Conservation (phyloP, 352 stramenopile genomes). For the Pythium periplocum region DNA sequence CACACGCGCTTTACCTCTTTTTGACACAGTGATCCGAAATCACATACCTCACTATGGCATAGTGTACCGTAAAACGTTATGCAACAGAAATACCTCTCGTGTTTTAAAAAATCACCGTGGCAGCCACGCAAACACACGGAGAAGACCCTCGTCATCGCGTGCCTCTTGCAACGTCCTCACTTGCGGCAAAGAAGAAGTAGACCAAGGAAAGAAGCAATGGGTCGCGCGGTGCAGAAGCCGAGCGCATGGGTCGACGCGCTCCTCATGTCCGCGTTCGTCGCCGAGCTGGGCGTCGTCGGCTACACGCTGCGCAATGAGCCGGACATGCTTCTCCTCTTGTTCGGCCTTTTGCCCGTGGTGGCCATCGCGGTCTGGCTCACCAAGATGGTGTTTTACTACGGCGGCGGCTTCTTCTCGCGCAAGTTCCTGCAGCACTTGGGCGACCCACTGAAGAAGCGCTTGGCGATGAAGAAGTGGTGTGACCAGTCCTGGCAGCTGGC, state of each 20-base stretch:
- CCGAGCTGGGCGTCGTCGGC: slow-evolving; percentile 55
- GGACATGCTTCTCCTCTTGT: slow-evolving; percentile 67
- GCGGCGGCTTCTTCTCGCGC: slow-evolving; percentile 67
- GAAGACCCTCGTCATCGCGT: slow-evolving; percentile 4
- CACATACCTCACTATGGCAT: too few relatives aligned
- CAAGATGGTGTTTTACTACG: slow-evolving; percentile 57
- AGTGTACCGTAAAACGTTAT: too few relatives aligned
- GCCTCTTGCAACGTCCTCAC: slow-evolving; percentile 5
- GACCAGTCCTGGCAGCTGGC: slow-evolving; percentile 86
- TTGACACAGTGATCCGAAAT: too few relatives aligned
- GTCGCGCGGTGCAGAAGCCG: slow-evolving; percentile 59
- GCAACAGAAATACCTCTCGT: too few relatives aligned
- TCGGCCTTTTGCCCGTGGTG: slow-evolving; percentile 55
- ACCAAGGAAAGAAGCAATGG: slow-evolving; percentile 29
- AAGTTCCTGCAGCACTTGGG: slow-evolving; percentile 75
- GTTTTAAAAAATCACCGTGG: too few relatives aligned
- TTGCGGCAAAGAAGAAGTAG: slow-evolving; percentile 12
- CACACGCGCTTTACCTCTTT: too few relatives aligned
- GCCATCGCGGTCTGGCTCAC: slow-evolving; percentile 66
- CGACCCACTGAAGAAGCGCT: slow-evolving; percentile 72
- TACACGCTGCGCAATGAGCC: slow-evolving; percentile 62
- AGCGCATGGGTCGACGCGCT: slow-evolving; percentile 60
- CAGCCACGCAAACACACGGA: too few relatives aligned
- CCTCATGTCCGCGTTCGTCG: slow-evolving; percentile 49
- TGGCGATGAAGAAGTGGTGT: slow-evolving; percentile 87